phyloP scores from a whole-genome alignment of 2,329 filamentous ascomycete genomes.

The Leptosphaerulina australis region DNA sequence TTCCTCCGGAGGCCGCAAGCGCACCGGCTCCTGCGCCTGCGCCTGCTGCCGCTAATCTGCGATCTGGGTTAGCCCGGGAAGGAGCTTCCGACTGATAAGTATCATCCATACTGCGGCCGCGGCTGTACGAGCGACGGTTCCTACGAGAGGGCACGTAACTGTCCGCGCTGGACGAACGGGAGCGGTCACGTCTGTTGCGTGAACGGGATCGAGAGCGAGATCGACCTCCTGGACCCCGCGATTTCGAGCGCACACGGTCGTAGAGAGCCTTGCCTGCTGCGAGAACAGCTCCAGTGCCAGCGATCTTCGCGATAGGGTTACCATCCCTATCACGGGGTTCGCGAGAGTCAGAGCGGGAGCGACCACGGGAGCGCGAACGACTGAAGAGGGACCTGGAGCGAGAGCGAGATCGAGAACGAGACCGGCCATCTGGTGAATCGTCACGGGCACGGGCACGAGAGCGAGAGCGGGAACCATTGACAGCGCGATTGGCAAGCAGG shows the following conservation, averaged over 20 bases:
- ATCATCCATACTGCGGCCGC: constrained; percentile 52
- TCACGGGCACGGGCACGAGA: constrained; percentile 54
- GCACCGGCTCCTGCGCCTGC: constrained; percentile 47
- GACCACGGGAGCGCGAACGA: constrained; percentile 61
- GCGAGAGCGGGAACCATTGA: constrained; percentile 77
- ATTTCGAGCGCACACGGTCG: constrained; percentile 62
- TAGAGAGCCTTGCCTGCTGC: constrained; percentile 59
- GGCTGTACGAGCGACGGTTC: constrained; percentile 45
- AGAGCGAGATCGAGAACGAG: constrained; percentile 73
- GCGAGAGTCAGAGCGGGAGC: constrained; percentile 50
- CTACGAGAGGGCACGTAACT: constrained; percentile 58
- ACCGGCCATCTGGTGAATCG: constrained; percentile 56
- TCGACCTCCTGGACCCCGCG: constrained; percentile 54
- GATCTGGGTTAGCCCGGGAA: constrained; percentile 45
- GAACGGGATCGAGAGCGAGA: constrained; percentile 51
- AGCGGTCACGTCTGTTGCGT: constrained; percentile 53
- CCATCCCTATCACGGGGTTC: constrained; percentile 57
- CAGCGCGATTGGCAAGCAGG: constrained; percentile 80
- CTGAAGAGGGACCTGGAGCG: constrained; percentile 57
- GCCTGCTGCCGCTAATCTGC: constrained; percentile 45
- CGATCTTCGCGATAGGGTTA: constrained; percentile 56
- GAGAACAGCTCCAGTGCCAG: constrained; percentile 56
- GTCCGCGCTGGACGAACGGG: constrained; percentile 55
- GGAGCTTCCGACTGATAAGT: constrained; percentile 43
- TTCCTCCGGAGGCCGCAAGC: constrained; percentile 33